Conservation (phyloP, 1,139 yeast genomes). For the Debaryomyces fabryi region DNA sequence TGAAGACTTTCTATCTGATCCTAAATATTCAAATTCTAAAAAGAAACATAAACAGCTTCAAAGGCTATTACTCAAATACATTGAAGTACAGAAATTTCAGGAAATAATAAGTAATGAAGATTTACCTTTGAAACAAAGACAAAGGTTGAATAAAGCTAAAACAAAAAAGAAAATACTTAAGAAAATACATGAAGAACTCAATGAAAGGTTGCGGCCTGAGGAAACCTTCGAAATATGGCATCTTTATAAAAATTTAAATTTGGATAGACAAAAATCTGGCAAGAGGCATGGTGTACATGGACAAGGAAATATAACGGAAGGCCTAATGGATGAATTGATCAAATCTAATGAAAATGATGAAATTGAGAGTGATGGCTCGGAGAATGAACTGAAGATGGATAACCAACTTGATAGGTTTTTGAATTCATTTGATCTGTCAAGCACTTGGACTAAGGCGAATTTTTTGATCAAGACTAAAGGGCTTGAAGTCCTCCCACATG, state of each 20-base stretch:
- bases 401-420: constrained; percentile 19
- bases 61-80: constrained; percentile 22
- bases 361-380: constrained; percentile 15
- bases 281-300: background rate
- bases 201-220: constrained; percentile 29
- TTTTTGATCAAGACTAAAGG: constrained; percentile 32
- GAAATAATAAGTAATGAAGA: constrained; percentile 15
- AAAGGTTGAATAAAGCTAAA: constrained; percentile 15
- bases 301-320: constrained; percentile 6
- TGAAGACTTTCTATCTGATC: constrained; percentile 21
- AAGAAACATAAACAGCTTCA: constrained; percentile 18
- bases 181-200: constrained; percentile 19
- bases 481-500: constrained; percentile 32
- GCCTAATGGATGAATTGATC: constrained; percentile 9
- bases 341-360: constrained; percentile 8
- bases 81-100: constrained; percentile 21
- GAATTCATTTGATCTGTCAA: constrained; percentile 24
- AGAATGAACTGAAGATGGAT: constrained; percentile 14
- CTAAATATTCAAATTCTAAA: constrained; percentile 15
- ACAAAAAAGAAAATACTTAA: constrained; percentile 18
- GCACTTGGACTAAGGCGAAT: constrained; percentile 25
- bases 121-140: constrained; percentile 13
- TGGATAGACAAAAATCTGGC: constrained; percentile 10
- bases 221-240: constrained; percentile 47
- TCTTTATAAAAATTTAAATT: constrained; percentile 18